Evolutionary conservation across 1,284 basidiomycete genomes (phyloP).

Genomic region (Puccinia polysora): DNA sequence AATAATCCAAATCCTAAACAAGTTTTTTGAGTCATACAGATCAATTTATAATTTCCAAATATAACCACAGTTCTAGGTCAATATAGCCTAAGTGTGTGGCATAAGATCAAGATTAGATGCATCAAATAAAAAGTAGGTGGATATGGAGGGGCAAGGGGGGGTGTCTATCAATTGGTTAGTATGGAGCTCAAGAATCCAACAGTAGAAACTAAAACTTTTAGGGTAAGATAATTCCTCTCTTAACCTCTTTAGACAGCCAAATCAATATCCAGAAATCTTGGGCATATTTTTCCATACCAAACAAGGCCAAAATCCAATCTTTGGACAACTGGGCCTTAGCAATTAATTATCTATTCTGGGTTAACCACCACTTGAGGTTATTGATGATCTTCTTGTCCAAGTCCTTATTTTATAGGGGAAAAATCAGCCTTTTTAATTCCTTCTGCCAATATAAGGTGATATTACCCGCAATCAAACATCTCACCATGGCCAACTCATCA

Average conservation of each 20-base stretch:
- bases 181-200: too few species aligned
- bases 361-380: constrained; percentile 8
- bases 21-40: too few species aligned
- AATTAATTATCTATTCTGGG: background rate
- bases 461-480: constrained; percentile 20
- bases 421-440: background rate
- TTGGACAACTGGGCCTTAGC: constrained; percentile 1
- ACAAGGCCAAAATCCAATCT: constrained; percentile 16
- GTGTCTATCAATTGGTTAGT: too few species aligned
- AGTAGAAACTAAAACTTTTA: constrained; percentile 19
- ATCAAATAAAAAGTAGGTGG: too few species aligned
- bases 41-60: too few species aligned
- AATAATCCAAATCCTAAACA: too few species aligned
- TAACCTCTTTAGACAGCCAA: background rate
- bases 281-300: constrained; percentile 12
- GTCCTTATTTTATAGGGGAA: constrained; percentile 11
- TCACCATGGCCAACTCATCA: constrained; percentile 3
- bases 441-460: background rate
- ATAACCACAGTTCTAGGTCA: too few species aligned
- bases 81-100: too few species aligned
- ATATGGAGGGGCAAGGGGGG: too few species aligned
- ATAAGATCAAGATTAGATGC: too few species aligned
- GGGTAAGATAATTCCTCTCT: constrained; percentile 10
- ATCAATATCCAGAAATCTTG: constrained; percentile 8
- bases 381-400: background rate